These are phyloP conservation scores for Keithomyces neogunnii DNA, from an alignment of 2,329 filamentous ascomycete genomes.

Conservation along the genomic window DNA sequence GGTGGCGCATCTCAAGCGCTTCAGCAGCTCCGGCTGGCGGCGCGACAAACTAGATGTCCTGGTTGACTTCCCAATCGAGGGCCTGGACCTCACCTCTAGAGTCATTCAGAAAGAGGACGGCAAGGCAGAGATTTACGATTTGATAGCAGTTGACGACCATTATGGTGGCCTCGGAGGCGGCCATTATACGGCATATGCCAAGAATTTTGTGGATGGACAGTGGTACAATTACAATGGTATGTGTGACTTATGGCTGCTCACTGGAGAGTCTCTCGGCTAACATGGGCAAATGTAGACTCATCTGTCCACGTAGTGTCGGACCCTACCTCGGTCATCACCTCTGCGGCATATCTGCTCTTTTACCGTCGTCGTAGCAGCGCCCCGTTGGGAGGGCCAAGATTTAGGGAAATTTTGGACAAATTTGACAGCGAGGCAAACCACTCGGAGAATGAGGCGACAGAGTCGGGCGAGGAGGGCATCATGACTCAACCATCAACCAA, in stretches of 20 bases:
- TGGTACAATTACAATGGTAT: constrained; percentile 98
- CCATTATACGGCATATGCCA: constrained; percentile 91
- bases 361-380: constrained; percentile 75
- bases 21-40: constrained; percentile 74
- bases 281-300: constrained; percentile 50
- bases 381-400: constrained; percentile 71
- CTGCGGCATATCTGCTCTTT: constrained; percentile 86
- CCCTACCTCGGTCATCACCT: constrained; percentile 56
- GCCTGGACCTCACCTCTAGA: constrained; percentile 70
- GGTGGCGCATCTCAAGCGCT: constrained; percentile 90
- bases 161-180: constrained; percentile 89
- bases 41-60: constrained; percentile 86
- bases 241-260: constrained; percentile 18
- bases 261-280: constrained; percentile 27
- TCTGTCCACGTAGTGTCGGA: constrained; percentile 56
- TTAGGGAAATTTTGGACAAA: constrained; percentile 61
- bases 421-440: constrained; percentile 47
- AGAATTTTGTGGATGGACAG: constrained; percentile 78
- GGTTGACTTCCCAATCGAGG: constrained; percentile 86
- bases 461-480: constrained; percentile 62
- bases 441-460: constrained; percentile 32
- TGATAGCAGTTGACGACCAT: constrained; percentile 94
- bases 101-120: constrained; percentile 74
- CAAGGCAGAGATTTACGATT: constrained; percentile 79
- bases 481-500: constrained; percentile 37